Evolutionary conservation across 2,329 filamentous ascomycete genomes (phyloP), one percentile per base, ranked within the genome.

Genomic region (Didymella glomerata): DNA sequence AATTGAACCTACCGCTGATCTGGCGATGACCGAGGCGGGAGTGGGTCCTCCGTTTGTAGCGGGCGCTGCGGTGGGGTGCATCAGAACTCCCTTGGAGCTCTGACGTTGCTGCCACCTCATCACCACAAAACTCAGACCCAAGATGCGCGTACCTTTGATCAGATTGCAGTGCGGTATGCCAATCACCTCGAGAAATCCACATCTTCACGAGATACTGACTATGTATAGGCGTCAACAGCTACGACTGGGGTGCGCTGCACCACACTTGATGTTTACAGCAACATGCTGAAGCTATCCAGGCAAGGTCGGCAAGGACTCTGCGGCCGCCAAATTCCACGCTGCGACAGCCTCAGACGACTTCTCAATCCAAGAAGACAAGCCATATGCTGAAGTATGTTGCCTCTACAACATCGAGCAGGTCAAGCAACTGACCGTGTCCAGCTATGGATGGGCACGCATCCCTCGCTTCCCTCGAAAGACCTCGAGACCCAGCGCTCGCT

Each of bases 361-460:
- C 76, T 84, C 84, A 10, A 89, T 99, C 61, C 85, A 97, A 74
- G 84, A 90, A 51, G 90, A 96, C 69, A 95, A 92, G 80, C 94
- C 95, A 30, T 99, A 99, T 73, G 93, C 95, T 48, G 95, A 98
- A 86, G 93, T 93, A 75, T 11, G 36, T 20, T 16, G 14, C 11
- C 46, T 25, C 6, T n/a, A 20, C 14, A 44, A 18, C n/a, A 27
- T 9, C 20, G n/a, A 11, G 11, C 25, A 36, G 11, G 7, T 32
- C 8, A 14, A 16, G 27, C 13, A 25, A 46, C 68, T 78, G 50
- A 77, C 56, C 32, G 13, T 34, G 32, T 18, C 30, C 68, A 97
- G 93, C 83, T 99, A 72, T 99, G 95, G 95, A 99, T 99, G 95
- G 95, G 95, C 73, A 97, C 94, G 1, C 95, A 99, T 73, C 93